phyloP scores from a whole-genome alignment of 176 grass and related monocot species.

The Alopecurus myosuroides region DNA sequence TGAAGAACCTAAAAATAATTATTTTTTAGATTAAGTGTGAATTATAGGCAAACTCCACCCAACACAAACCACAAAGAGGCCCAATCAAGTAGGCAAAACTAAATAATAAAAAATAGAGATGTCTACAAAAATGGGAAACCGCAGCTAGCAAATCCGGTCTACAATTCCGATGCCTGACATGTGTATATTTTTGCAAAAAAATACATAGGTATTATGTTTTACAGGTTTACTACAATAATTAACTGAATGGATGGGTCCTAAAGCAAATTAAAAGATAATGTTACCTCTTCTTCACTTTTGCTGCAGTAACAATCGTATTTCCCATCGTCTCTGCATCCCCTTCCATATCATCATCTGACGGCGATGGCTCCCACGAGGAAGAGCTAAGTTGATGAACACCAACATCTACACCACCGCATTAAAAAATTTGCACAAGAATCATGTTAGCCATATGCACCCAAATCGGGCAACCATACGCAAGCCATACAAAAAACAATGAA shows the following conservation, averaged over 20 bases:
- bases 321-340: slow-evolving; percentile 49
- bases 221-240: no score
- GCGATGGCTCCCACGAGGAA: slow-evolving; percentile 59
- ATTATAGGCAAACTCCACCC: background rate
- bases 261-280: background rate
- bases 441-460: background rate
- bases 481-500: background rate
- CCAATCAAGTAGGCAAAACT: background rate
- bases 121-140: background rate
- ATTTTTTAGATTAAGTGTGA: background rate
- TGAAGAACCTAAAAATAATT: background rate
- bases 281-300: slow-evolving; percentile 69
- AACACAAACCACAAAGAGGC: background rate
- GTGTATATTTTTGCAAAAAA: background rate
- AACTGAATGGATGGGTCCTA: background rate
- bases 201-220: no score
- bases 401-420: slow-evolving; percentile 5
- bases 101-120: background rate
- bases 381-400: slow-evolving; percentile 34
- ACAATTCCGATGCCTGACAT: background rate
- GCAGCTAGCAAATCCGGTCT: background rate
- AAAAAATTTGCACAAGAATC: slow-evolving; percentile 14
- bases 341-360: slow-evolving; percentile 58
- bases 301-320: slow-evolving; percentile 35
- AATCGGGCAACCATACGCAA: background rate